Evolutionary conservation across 495 filamentous ascomycete genomes (phyloP).

Genomic region (Penicillium psychrofluorescens): DNA sequence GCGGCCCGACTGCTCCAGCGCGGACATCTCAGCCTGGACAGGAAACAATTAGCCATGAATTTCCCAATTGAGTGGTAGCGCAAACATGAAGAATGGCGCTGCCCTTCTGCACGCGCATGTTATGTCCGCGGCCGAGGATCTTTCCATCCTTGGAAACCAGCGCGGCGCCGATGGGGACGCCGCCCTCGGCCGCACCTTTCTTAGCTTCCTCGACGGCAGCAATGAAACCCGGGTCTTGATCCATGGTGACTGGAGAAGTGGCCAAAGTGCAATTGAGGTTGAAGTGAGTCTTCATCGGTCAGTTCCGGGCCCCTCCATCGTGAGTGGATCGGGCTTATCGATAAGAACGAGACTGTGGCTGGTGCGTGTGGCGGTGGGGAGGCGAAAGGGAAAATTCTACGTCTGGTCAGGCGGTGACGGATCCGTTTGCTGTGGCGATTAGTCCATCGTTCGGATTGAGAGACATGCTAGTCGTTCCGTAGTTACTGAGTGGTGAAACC

Average conservation of each 20-base stretch:
- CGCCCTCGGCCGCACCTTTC: slow-evolving; percentile 61
- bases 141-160: slow-evolving; percentile 63
- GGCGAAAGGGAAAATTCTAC: too few species aligned
- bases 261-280: not conserved
- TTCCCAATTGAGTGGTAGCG: too few species aligned
- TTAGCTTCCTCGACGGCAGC: slow-evolving; percentile 73
- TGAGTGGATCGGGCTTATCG: too few species aligned
- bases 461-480: too few species aligned
- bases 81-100: slow-evolving; percentile 68
- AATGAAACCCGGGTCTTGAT: slow-evolving; percentile 42
- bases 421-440: too few species aligned
- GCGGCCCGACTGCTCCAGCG: slow-evolving; percentile 71
- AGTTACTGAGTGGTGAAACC: too few species aligned
- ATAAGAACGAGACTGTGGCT: not conserved
- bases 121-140: slow-evolving; percentile 74
- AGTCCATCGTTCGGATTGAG: too few species aligned
- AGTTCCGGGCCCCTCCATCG: too few species aligned
- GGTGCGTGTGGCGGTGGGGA: not conserved
- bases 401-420: too few species aligned
- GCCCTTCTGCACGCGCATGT: slow-evolving; percentile 71
- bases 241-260: slow-evolving; percentile 21
- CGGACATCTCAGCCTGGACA: slow-evolving; percentile 68
- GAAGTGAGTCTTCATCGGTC: too few species aligned
- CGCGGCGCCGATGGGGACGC: slow-evolving; percentile 76
- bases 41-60: too few species aligned